These are phyloP conservation scores for Linnemannia hyalina DNA, from an alignment of 192 early-diverging fungal species.

Conservation along the genomic window DNA sequence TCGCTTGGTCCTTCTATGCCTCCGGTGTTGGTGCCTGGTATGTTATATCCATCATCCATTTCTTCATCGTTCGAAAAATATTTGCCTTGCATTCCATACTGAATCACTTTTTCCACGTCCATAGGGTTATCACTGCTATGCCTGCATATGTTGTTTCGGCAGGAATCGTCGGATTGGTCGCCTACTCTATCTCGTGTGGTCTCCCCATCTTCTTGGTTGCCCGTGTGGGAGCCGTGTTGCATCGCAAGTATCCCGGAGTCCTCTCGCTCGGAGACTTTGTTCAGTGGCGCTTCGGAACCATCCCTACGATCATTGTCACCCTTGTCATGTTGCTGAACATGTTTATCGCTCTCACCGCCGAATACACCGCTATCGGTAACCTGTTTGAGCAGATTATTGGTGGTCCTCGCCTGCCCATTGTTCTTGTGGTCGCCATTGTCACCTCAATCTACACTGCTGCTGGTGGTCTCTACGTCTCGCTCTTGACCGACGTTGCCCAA, in stretches of 20 bases:
- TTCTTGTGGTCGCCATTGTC: constrained; percentile 70
- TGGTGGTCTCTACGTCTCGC: constrained; percentile 74
- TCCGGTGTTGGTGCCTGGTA: constrained; percentile 51
- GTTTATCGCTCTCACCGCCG: constrained; percentile 72
- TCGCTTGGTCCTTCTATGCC: constrained; percentile 57
- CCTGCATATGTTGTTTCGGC: constrained; percentile 74
- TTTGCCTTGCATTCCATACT: no score
- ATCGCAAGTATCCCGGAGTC: constrained; percentile 67
- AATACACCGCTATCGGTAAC: constrained; percentile 75
- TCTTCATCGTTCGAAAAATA: no score
- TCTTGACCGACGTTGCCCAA: constrained; percentile 75
- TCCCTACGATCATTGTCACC: constrained; percentile 67
- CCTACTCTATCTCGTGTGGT: constrained; percentile 73
- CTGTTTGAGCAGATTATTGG: constrained; percentile 69
- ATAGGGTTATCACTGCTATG: constrained; percentile 72
- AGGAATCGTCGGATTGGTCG: constrained; percentile 76
- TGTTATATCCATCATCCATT: not conserved
- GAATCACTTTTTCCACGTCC: no score
- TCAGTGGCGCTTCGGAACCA: constrained; percentile 71
- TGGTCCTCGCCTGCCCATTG: constrained; percentile 65
- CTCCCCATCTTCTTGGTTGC: constrained; percentile 73
- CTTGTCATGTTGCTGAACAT: constrained; percentile 72
- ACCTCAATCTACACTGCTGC: constrained; percentile 78
- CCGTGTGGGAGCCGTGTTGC: constrained; percentile 69
- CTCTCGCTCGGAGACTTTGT: constrained; percentile 78